Evolutionary conservation across 768 basidiomycete genomes (phyloP), one percentile per base, ranked within the genome.

Genomic region (Amanita inopinata): DNA sequence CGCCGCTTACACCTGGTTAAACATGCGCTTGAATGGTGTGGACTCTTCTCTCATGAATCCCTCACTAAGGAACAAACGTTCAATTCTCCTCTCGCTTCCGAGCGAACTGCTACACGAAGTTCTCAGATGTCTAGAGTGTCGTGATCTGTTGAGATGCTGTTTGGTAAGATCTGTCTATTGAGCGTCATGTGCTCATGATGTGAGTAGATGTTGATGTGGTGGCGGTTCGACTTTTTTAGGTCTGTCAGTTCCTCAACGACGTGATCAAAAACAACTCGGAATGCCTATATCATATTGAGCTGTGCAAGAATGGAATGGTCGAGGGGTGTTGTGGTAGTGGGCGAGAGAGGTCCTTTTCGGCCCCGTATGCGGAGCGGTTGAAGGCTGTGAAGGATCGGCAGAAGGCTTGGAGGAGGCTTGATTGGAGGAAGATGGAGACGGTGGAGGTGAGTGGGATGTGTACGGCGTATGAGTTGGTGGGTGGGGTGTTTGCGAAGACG

Each of bases 381-480:
- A 17, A 23, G 1, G 25, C 22, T 8, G 46, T 61, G 2, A 43
- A 51, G 8, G 49, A 53, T 7, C 51, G 53, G 4, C 53, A 51
- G 3, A 38, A 37, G 20, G 53, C 46, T n/a, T 63, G 61, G 61
- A 41, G 43, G 1, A 47, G 22, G 32, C 28, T 63, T 20, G 37
- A 38, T 1, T 59, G 54, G 56, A 53, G 47, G 20, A 36, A 42
- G 3, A n/a, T 27, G 2, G 43, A 4, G 4, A 36, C 8, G 7
- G 43, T 44, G 2, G 33, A 38, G 7, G 33, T 60, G 0, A 24
- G 49, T 5, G 58, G 59, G 6, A 20, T 43, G 12, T 59, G 56
- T 41, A 50, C 51, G 15, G 74, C 76, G 3, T 81, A 81, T 51
- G 78, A 81, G 46, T 63, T 81, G 46, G 78, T 80, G 3, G 72